Base-by-base conservation (phyloP, 2,329 filamentous ascomycete genomes). In the Dactylellina drechsleri region DNA sequence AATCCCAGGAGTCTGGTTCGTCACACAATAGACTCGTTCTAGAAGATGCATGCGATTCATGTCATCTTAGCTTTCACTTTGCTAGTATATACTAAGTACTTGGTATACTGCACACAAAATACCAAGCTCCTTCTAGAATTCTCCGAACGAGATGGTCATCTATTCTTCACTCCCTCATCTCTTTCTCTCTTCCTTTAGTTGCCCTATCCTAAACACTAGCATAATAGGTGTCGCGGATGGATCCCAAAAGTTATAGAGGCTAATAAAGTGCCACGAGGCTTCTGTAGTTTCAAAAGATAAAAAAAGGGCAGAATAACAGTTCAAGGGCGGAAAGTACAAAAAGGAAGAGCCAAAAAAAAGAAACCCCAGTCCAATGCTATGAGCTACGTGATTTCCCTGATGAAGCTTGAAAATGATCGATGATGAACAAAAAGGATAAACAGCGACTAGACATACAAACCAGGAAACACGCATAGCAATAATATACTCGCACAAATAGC, bases 281-380 rank as follows among this genome's bases (percentile, higher is more conserved):
- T 43, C 56, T 62, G 66, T 56, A 50, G 57, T 56, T 52, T 70
- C 43, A 28, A 41, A 31, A 45, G 45, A 26, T 20, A 10, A 36
- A 54, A 28, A 47, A 49, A 26, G 52, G 20, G 47, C 47, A 56
- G 49, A 18, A 36, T 36, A 23, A 23, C 47, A 45, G 5, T 4
- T 52, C 16, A 47, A n/a, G 13, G 31, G 31, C 31, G 31, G 31
- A 47, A 47, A 18, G 43, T n/a, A 47, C 16, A 47, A 47, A 47
- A 47, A 47, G n/a, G 1, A 53, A 52, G 6, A 61, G 28, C 10
- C 36, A 57, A 49, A 68, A 50, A 50, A 64, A 58, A 53, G 58
- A 67, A 67, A 68, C 64, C 71, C 71, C 64, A 52, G 43, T 75
- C 71, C 71, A 65, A 75, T 75, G 71, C 71, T 75, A 68, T 68